Evolutionary conservation across 1,284 basidiomycete species (phyloP), one percentile per base, ranked within the genome.

Genomic region (Puccinia hordei): DNA sequence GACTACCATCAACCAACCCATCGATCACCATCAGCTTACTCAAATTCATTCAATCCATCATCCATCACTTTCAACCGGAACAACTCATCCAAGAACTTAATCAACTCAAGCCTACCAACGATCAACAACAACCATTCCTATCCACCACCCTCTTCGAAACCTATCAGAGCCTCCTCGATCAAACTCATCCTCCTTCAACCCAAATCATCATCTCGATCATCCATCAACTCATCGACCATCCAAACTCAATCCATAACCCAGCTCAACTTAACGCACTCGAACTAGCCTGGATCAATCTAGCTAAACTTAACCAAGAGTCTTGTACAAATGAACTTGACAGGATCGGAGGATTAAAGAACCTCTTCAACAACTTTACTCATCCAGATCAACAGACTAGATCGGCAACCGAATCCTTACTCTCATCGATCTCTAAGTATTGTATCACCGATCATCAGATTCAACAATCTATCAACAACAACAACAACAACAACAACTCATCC

Each of bases 201-300:
- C 38, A 4, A 12, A 4, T 41, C 38, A 41, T 41, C 38, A 41
- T 63, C 59, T 8, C 33, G 10, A 27, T 33, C n/a, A 63, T 38
- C 49, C 55, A 72, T 30, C 46, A 41, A 55, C 17, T 38, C 71
- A 73, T 19, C 71, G 1, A 73, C 10, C 6, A 55, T 9, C 24
- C 46, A 12, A n/a, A n/a, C n/a, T 19, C 17, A 38, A 33, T 24
- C 4, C 17, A 24, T 22, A 12, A 27, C 44, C 89, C 92, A 6
- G 89, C 91, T 15, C 94, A 93, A 93, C 86, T 92, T 17, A 88
- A 88, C 65, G 89, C 92, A 0, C 87, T 94, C 9, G 92, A 91
- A 33, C 89, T 89, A 80, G 88, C 90, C 15, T 89, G 93, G 88
- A 86, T 90, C 44, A 89, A 90, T 0, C 90, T 88, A 87, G 80